Evolutionary conservation across 352 stramenopile species (phyloP), one percentile per base, ranked within the genome.

Genomic region (Pythium dissotocum): DNA sequence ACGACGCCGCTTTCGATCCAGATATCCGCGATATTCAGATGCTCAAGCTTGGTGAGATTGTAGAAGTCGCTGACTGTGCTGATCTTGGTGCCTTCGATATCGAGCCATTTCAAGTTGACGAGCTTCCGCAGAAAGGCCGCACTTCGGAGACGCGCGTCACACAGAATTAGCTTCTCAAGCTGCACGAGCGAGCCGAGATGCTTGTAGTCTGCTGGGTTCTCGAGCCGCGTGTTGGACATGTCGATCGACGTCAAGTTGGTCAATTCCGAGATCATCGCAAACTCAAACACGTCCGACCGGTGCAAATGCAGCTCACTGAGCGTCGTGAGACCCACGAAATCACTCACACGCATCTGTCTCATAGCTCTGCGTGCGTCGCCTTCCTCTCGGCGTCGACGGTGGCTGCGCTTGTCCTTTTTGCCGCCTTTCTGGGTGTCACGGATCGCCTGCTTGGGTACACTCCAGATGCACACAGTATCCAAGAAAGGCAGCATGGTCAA

Each of bases 151-250:
- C 65, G 65, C 21, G 65, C 58, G 58, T 66, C 65, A 30, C 65
- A 83, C 30, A 90, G 55, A 55, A 82, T 77, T 24, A 90, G 62
- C 60, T 84, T 86, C 49, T 82, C 63, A 38, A 90, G 67, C 57
- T 82, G 77, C 30, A 72, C 48, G 21, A 90, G 75, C 24, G 70
- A 63, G 26, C 67, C 69, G 0, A 90, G 35, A 10, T 82, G 78
- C 28, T 72, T 57, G 40, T 88, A 65, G 46, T 90, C 78, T 58
- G 80, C 73, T 30, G 82, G 72, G 55, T 90, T 77, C 8, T 85
- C 82, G 12, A 90, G 72, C 32, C 74, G 72, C 16, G 72, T 79
- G 38, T 52, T 63, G 32, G 65, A 66, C 51, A 71, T 61, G 35
- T 71, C 65, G 33, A 71, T 53, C 4, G 58, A 40, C 58, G 65